Percentiles rank a stretch among this genome's conserved stretches.
phyloP scores from a whole-genome alignment of 2,329 filamentous ascomycete genomes.

The Penicillium sp. region DNA sequence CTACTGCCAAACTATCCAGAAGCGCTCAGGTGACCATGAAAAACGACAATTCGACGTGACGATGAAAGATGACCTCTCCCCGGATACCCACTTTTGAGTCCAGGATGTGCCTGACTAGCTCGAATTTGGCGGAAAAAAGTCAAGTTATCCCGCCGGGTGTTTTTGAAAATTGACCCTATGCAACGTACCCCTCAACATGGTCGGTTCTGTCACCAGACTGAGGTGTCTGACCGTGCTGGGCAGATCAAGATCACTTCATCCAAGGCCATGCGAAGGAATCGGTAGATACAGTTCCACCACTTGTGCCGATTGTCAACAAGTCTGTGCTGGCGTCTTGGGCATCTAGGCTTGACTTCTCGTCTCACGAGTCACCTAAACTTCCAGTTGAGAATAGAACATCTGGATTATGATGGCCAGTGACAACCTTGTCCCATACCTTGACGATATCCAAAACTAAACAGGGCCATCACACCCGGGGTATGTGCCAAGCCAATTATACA shows the following conservation, averaged over 20 bases:
- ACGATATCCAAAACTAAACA: background rate
- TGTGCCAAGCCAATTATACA: background rate
- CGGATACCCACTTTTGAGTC: background rate
- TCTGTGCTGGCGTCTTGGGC: background rate
- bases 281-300: background rate
- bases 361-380: background rate
- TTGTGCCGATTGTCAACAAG: background rate
- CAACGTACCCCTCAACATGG: conserved; percentile 6
- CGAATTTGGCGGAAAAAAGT: background rate
- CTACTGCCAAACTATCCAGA: background rate
- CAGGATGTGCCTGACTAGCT: conserved; percentile 1
- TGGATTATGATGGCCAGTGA: too few relatives aligned
- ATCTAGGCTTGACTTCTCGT: background rate
- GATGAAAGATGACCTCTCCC: background rate
- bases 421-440: background rate
- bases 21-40: background rate
- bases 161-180: conserved; percentile 9
- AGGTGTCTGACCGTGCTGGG: background rate
- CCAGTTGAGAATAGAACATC: background rate
- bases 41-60: conserved; percentile 7
- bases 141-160: background rate
- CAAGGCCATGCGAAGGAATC: background rate
- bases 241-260: background rate
- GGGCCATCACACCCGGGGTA: background rate
- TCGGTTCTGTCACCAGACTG: background rate